Evolutionary conservation across 2,329 filamentous ascomycete species (phyloP).

Genomic region (Escovopsis sp.): DNA sequence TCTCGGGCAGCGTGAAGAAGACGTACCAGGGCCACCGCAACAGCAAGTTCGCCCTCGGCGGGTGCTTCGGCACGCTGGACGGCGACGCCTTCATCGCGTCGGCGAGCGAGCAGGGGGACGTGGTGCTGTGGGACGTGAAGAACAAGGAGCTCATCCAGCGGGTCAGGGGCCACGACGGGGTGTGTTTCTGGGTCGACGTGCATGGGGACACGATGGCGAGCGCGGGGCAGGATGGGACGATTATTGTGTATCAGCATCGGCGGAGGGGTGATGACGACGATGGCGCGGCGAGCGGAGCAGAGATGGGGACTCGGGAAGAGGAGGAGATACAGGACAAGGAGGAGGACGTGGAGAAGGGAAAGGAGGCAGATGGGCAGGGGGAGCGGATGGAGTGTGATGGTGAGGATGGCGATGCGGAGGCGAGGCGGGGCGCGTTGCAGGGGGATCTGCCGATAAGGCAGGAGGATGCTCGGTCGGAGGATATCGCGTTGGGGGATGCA

Average conservation of each 20-base stretch:
- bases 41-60: slow-evolving; percentile 66
- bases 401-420: not conserved
- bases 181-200: slow-evolving; percentile 52
- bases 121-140: slow-evolving; percentile 81
- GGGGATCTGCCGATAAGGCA: slow-evolving; percentile 30
- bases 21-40: slow-evolving; percentile 93
- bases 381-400: too few relatives aligned
- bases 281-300: not conserved
- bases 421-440: slow-evolving; percentile 42
- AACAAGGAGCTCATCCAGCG: slow-evolving; percentile 71
- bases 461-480: slow-evolving; percentile 25
- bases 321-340: too few relatives aligned
- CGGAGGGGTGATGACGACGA: slow-evolving; percentile 8
- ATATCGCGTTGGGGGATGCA: slow-evolving; percentile 21
- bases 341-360: too few relatives aligned
- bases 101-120: slow-evolving; percentile 74
- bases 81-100: slow-evolving; percentile 51
- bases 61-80: slow-evolving; percentile 55
- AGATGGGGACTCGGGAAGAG: too few relatives aligned
- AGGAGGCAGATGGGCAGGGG: too few relatives aligned
- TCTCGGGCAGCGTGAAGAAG: slow-evolving; percentile 80
- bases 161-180: slow-evolving; percentile 33
- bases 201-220: slow-evolving; percentile 40
- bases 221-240: slow-evolving; percentile 37
- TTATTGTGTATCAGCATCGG: slow-evolving; percentile 32